Evolutionary conservation across 2,329 filamentous ascomycete species (phyloP), one percentile per base, ranked within the genome.

Genomic region (Aspergillus puulaauensis): DNA sequence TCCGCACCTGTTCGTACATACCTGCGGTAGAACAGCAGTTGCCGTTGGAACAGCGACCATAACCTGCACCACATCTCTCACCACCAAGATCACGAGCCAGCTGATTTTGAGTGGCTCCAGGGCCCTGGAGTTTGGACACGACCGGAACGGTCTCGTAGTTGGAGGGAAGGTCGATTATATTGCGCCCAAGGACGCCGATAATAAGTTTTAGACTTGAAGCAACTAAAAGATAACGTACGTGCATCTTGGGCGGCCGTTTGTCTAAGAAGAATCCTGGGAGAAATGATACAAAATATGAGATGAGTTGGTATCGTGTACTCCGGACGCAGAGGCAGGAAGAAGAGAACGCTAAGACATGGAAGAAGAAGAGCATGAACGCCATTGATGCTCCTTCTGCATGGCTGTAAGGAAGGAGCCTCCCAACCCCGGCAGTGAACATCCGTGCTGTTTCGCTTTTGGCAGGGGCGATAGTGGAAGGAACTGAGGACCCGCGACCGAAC

Each of bases 21-120:
- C 75, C 75, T 57, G 71, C 64, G 47, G 65, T 61, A 15, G 75
- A 77, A 62, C 75, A 78, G 62, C 75, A 78, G 39, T 70, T 69
- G 15, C 67, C 68, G 40, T 68, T 61, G 11, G 67, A 59, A 52
- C 75, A 78, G 35, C 64, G 66, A 6, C 73, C 74, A 48, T 65
- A 63, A 21, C 66, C 63, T 19, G 68, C 67, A 23, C 75, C 75
- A 57, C 75, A 78, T 50, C 68, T 68, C 23, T 17, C 45, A 45
- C 64, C 64, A n/a, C 66, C 62, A 9, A 59, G 54, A 37, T 58
- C 64, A 46, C 65, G 64, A 9, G 47, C 54, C 14, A 58, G 49
- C 31, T 67, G 47, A 44, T 52, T 41, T 21, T 51, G 52, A 14
- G 44, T 27, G 17, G 17, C 21, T 21, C 27, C 23, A 35, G 45